Percentiles rank a stretch among this genome's conserved stretches.
These are phyloP conservation scores for Ogataea populi-albae DNA, from an alignment of 805 yeast species.

Conservation along the genomic window DNA sequence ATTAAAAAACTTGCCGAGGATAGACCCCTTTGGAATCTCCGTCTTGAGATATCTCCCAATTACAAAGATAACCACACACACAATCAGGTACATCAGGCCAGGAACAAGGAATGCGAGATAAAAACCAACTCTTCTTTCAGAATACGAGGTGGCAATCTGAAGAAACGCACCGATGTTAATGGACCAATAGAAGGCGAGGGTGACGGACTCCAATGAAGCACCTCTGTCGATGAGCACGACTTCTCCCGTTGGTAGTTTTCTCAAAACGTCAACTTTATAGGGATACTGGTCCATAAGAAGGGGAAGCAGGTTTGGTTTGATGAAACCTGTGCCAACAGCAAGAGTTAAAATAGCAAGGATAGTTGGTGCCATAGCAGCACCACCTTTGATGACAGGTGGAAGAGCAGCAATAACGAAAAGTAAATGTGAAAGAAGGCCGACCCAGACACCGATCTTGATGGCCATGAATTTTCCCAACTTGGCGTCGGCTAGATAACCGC, in stretches of 20 bases:
- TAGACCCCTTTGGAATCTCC: conserved; percentile 43
- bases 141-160: conserved; percentile 49
- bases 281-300: conserved; percentile 60
- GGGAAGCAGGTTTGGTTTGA: conserved; percentile 53
- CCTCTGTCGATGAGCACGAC: conserved; percentile 55
- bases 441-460: conserved; percentile 47
- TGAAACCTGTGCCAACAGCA: conserved; percentile 49
- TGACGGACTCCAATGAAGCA: conserved; percentile 37
- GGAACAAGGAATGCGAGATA: conserved; percentile 56
- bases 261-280: conserved; percentile 56
- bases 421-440: conserved; percentile 47
- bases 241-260: conserved; percentile 59
- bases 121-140: conserved; percentile 50
- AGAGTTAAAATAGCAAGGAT: conserved; percentile 39
- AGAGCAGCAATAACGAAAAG: conserved; percentile 48
- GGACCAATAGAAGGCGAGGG: conserved; percentile 51
- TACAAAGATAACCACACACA: conserved; percentile 44
- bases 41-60: conserved; percentile 33
- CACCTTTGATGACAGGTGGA: conserved; percentile 41
- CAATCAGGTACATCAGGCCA: conserved; percentile 52
- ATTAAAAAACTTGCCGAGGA: conserved; percentile 42
- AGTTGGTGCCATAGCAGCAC: conserved; percentile 40
- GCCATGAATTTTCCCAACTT: conserved; percentile 45
- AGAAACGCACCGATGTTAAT: conserved; percentile 55
- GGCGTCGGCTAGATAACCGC: conserved; percentile 53